Conservation (phyloP, 768 basidiomycete genomes). For the Mycena rebaudengoi region DNA sequence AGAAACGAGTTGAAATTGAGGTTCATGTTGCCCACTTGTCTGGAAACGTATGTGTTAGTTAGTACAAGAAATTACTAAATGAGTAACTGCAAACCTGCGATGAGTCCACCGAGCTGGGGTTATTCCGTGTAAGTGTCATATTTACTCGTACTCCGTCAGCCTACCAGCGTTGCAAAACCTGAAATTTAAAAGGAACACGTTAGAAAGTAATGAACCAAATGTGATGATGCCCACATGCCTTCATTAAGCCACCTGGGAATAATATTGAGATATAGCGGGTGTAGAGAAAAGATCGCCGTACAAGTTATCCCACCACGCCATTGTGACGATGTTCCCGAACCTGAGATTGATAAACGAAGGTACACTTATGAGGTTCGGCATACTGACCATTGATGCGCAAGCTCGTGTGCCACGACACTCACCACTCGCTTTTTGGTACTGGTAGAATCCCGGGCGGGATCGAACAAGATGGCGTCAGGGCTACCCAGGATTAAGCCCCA, state of each 20-base stretch:
- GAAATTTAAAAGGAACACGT: too few relatives aligned
- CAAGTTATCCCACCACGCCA: conserved; percentile 72
- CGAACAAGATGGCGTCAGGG: conserved; percentile 65
- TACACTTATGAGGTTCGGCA: background rate
- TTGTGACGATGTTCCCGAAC: conserved; percentile 77
- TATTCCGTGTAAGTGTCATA: background rate
- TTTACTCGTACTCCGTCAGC: background rate
- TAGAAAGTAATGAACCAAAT: too few relatives aligned
- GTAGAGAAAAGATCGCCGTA: conserved; percentile 30
- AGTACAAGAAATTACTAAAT: background rate
- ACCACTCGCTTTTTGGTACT: conserved; percentile 66
- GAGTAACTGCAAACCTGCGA: background rate
- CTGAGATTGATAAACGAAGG: background rate
- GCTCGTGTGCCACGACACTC: conserved; percentile 65
- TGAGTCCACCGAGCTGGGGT: background rate
- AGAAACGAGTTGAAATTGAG: background rate
- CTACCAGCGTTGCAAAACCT: conserved; percentile 9
- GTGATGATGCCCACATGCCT: conserved; percentile 1
- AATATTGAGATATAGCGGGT: background rate
- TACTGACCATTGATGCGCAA: conserved; percentile 54
- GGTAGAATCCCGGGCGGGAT: conserved; percentile 61
- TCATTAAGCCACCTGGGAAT: conserved; percentile 14
- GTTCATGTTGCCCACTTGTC: too few relatives aligned
- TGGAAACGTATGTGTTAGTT: background rate
- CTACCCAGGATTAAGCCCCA: conserved; percentile 78